phyloP scores from a whole-genome alignment of 129 eudicot species.

The Ambrosia artemisiifolia region DNA sequence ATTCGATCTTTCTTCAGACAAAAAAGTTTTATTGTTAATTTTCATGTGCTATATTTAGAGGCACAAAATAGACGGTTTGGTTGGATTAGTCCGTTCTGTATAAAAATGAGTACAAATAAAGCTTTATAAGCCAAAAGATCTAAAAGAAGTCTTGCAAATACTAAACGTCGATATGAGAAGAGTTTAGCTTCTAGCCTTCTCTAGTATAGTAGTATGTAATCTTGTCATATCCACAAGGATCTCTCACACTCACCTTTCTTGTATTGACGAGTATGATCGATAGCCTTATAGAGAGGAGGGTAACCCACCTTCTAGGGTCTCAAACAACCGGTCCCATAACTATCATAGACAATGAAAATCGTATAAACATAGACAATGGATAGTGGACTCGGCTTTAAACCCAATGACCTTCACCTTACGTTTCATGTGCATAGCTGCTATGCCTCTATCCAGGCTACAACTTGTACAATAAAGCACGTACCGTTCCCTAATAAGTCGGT shows the following conservation, averaged over 20 bases:
- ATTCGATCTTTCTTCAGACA: too few species aligned
- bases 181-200: background rate
- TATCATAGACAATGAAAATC: background rate
- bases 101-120: too few species aligned
- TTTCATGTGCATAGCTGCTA: background rate
- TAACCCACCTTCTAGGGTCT: slow-evolving; percentile 1
- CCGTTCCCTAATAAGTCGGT: background rate
- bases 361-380: background rate
- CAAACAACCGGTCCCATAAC: background rate
- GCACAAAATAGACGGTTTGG: too few species aligned
- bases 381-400: background rate
- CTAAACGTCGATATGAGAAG: too few species aligned
- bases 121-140: too few species aligned
- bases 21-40: too few species aligned
- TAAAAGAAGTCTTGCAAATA: too few species aligned
- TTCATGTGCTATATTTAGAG: too few species aligned
- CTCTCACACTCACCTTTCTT: background rate
- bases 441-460: background rate
- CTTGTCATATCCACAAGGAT: background rate
- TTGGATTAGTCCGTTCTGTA: too few species aligned
- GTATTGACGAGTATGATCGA: background rate
- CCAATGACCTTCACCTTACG: background rate
- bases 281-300: background rate
- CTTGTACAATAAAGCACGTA: background rate
- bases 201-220: background rate